These are phyloP conservation scores for Polytolypa hystricis DNA, from an alignment of 2,329 filamentous ascomycete species.

Conservation along the genomic window DNA sequence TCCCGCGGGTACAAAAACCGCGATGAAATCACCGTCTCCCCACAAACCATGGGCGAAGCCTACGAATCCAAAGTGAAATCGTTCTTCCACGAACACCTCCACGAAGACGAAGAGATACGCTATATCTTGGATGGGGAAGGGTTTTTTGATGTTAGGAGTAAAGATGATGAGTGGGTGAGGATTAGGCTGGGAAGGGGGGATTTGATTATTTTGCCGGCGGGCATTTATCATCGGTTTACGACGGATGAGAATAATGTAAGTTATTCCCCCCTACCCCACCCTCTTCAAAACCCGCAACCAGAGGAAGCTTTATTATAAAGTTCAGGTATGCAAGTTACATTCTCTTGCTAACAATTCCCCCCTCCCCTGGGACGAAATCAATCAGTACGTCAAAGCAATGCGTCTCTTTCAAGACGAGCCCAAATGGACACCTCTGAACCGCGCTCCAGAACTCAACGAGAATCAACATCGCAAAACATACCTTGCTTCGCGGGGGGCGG, in stretches of 20 bases:
- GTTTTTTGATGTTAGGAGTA: constrained; percentile 82
- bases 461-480: constrained; percentile 76
- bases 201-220: constrained; percentile 83
- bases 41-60: constrained; percentile 66
- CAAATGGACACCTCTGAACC: constrained; percentile 92
- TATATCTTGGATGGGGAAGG: constrained; percentile 83
- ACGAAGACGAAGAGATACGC: constrained; percentile 97
- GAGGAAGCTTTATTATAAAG: too few species aligned
- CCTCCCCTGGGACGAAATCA: background rate
- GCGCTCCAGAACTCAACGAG: constrained; percentile 59
- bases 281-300: too few species aligned
- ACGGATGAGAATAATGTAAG: constrained; percentile 83
- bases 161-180: constrained; percentile 78
- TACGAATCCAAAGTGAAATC: constrained; percentile 91
- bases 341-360: too few species aligned
- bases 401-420: constrained; percentile 95
- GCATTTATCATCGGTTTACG: constrained; percentile 96
- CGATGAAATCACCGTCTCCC: constrained; percentile 84
- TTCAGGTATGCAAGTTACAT: too few species aligned
- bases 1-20: constrained; percentile 84
- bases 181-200: constrained; percentile 77
- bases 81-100: constrained; percentile 92
- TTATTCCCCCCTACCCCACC: too few species aligned
- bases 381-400: constrained; percentile 94
- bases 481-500: constrained; percentile 32